Base-by-base conservation (phyloP, 192 early-diverging fungal species). In the Linnemannia hyalina region DNA sequence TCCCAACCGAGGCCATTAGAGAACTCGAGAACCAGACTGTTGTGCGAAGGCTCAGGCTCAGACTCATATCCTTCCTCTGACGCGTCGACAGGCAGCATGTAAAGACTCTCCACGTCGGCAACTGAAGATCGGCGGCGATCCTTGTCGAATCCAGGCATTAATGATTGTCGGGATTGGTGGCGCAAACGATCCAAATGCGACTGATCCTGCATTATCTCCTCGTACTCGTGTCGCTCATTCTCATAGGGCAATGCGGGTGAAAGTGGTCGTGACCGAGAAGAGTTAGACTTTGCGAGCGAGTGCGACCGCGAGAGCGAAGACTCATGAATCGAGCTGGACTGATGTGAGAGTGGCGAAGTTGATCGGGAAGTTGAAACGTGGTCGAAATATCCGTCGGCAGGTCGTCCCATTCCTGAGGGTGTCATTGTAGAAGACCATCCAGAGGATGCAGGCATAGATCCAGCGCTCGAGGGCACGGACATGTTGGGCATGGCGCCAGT, bases 1-100 rank as follows among this genome's bases (percentile, higher is more conserved):
- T 86, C 84, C 84, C 84, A 86, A 18, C 80, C 84, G 6, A 86
- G 80, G 4, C 77, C 84, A 46, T 81, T 79, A 13, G 84, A 76
- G 74, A 86, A 86, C 10, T 81, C 84, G 2, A 76, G 80, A 26
- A 75, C 36, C 1, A 65, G 6, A 44, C 72, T 72, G 6, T 52
- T 54, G 49, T 73, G 84, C 2, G 52, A 49, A 11, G 54, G 68
- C 20, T 86, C 84, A 23, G 84, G 84, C 18, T 86, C 84, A 15
- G 84, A 86, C 70, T 81, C 84, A 40, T 86, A 86, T 9, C 84
- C 84, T 29, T 86, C 84, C 11, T 70, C 74, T 15, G 84, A 70
- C 2, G 79, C 16, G 11, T 81, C 84, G 5, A 81, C 80, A 36
- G 84, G 75, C 29, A 81, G 52, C 79, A 81, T 86, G 46, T 86